Evolutionary conservation across 805 yeast species (phyloP).

Genomic region (Millerozyma miso): DNA sequence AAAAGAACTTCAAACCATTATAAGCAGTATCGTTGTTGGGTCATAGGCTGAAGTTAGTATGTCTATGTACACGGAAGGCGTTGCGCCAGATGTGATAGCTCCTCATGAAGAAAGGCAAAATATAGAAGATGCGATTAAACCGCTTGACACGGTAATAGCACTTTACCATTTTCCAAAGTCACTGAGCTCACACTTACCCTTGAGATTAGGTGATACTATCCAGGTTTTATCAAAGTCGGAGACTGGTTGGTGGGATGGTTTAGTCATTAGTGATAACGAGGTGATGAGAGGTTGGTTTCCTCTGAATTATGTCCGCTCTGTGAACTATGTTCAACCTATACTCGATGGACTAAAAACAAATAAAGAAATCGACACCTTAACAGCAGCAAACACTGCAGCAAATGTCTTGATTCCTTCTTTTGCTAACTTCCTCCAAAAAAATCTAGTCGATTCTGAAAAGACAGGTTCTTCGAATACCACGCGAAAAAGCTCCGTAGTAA

Average conservation of each 20-base stretch:
- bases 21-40: background rate
- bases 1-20: too few species aligned
- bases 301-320: constrained; percentile 50
- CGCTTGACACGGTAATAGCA: constrained; percentile 57
- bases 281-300: constrained; percentile 84
- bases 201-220: constrained; percentile 63
- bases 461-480: constrained; percentile 29
- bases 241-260: constrained; percentile 89
- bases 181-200: constrained; percentile 47
- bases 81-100: constrained; percentile 38
- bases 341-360: constrained; percentile 33
- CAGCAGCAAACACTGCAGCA: constrained; percentile 46
- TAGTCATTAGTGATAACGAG: constrained; percentile 35
- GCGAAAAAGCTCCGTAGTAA: constrained; percentile 46
- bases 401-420: constrained; percentile 42
- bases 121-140: constrained; percentile 24
- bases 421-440: constrained; percentile 33
- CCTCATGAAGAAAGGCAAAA: constrained; percentile 20
- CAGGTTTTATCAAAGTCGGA: constrained; percentile 62
- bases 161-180: constrained; percentile 53
- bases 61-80: constrained; percentile 29
- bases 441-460: constrained; percentile 28
- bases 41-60: constrained; percentile 3
- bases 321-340: constrained; percentile 40
- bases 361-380: constrained; percentile 38